Conservation (phyloP, 2,329 filamentous ascomycete genomes). For the Teratosphaeria nubilosa region DNA sequence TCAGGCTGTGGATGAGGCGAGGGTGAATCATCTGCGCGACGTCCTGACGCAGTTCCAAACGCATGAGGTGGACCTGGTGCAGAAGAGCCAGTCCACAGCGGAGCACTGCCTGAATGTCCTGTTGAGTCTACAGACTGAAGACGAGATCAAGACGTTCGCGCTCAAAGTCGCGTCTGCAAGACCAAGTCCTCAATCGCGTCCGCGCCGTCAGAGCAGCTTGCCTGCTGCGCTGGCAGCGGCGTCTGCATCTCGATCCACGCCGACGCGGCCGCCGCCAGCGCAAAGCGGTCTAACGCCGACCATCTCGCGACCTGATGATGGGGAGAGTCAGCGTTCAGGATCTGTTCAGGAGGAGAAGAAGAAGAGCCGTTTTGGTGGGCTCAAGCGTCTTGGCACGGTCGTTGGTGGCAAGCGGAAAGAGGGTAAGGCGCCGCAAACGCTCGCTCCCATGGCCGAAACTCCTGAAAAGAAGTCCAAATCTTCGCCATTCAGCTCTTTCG, state of each 20-base stretch:
- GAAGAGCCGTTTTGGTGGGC: conserved; percentile 39
- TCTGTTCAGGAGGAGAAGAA: conserved; percentile 36
- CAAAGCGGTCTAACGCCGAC: conserved; percentile 11
- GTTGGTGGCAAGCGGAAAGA: conserved; percentile 45
- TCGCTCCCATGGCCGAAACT: conserved; percentile 28
- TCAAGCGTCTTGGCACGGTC: conserved; percentile 56
- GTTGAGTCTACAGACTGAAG: conserved; percentile 74
- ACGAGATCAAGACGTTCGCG: conserved; percentile 72
- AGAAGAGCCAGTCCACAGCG: conserved; percentile 61
- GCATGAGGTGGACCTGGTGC: conserved; percentile 78
- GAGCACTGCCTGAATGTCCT: conserved; percentile 73
- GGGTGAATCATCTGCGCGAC: conserved; percentile 82
- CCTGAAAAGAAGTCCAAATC: conserved; percentile 48
- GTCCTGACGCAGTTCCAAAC: conserved; percentile 87
- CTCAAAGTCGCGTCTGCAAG: conserved; percentile 25
- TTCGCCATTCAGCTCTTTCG: conserved; percentile 51
- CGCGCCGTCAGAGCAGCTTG: not conserved
- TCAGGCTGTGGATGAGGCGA: conserved; percentile 79
- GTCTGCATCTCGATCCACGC: conserved; percentile 1
- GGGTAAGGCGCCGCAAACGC: conserved; percentile 39
- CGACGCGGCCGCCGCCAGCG: conserved; percentile 5
- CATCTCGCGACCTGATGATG: conserved; percentile 12
- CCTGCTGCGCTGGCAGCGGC: not conserved
- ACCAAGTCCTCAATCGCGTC: not conserved
- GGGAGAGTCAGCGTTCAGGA: conserved; percentile 29